Conservation (phyloP, 371 early-diverging fungal genomes). For the Mortierella sp. region DNA sequence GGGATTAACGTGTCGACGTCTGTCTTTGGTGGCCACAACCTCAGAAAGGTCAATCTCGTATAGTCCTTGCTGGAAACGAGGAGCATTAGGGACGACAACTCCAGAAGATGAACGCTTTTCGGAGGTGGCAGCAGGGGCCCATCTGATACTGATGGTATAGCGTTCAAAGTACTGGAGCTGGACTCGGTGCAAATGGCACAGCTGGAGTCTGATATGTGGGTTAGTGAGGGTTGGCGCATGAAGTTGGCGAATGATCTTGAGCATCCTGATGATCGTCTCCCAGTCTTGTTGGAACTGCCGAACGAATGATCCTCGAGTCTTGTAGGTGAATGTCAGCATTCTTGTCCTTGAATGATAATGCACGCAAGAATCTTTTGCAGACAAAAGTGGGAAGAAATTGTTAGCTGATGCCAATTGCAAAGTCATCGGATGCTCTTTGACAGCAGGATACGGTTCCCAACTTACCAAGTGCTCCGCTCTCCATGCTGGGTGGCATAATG, state of each 20-base stretch:
- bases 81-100: slow-evolving; percentile 28
- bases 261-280: slow-evolving; percentile 52
- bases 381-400: neutral
- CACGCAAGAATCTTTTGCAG: slow-evolving; percentile 24
- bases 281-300: slow-evolving; percentile 51
- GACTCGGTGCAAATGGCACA: slow-evolving; percentile 35
- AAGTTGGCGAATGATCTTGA: slow-evolving; percentile 45
- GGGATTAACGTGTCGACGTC: slow-evolving; percentile 27
- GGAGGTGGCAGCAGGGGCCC: slow-evolving; percentile 23
- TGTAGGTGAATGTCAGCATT: slow-evolving; percentile 40
- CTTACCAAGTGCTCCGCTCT: slow-evolving; percentile 36
- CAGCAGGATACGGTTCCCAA: neutral
- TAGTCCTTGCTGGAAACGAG: slow-evolving; percentile 44
- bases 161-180: slow-evolving; percentile 37
- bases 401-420: neutral
- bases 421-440: too few relatives aligned
- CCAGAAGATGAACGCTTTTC: slow-evolving; percentile 41
- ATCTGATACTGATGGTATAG: slow-evolving; percentile 31
- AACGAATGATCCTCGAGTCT: slow-evolving; percentile 41
- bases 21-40: neutral
- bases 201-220: slow-evolving; percentile 18
- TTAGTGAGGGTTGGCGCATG: slow-evolving; percentile 48
- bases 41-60: slow-evolving; percentile 41
- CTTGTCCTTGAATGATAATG: slow-evolving; percentile 27
- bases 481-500: slow-evolving; percentile 33